A percentile compares a stretch with the other conserved stretches of the same genome.
Conservation (phyloP, 768 basidiomycete genomes). For the Mycena belliarum region DNA sequence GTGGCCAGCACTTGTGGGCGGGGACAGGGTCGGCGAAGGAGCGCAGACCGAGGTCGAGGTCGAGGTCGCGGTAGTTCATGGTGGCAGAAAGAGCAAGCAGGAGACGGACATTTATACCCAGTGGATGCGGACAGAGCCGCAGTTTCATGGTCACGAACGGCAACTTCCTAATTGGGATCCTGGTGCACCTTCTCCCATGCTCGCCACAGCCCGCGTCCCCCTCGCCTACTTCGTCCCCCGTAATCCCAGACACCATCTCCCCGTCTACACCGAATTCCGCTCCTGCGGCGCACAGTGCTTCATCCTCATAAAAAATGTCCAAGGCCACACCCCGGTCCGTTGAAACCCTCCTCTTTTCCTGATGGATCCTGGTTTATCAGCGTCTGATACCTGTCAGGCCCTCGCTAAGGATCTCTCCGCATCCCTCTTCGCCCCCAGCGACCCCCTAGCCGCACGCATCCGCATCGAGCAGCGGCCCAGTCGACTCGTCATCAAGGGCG, state of each 20-base stretch:
- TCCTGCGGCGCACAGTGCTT: slow-evolving; percentile 62
- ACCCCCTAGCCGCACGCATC: slow-evolving; percentile 50
- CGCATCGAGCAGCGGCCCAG: slow-evolving; percentile 49
- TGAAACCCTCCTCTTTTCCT: background rate
- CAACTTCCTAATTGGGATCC: no score
- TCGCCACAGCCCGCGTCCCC: background rate
- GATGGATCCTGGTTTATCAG: slow-evolving; percentile 18
- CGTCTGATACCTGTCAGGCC: slow-evolving; percentile 37
- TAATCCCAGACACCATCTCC: slow-evolving; percentile 65
- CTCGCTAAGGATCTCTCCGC: slow-evolving; percentile 58
- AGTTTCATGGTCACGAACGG: background rate
- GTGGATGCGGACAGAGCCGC: background rate
- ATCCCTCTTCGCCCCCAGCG: slow-evolving; percentile 49
- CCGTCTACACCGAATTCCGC: slow-evolving; percentile 75
- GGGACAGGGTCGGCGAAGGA: slow-evolving; percentile 12
- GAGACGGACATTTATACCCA: slow-evolving; percentile 6
- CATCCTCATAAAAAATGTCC: slow-evolving; percentile 65
- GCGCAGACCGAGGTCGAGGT: slow-evolving; percentile 19
- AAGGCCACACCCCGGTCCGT: slow-evolving; percentile 62
- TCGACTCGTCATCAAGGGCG: slow-evolving; percentile 62
- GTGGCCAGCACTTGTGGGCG: slow-evolving; percentile 20
- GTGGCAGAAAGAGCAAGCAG: slow-evolving; percentile 16
- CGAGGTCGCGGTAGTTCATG: slow-evolving; percentile 23
- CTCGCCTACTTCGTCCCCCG: slow-evolving; percentile 60
- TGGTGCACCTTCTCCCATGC: background rate